phyloP scores from a whole-genome alignment of 2,329 filamentous ascomycete species.

The Zasmidium cellare region DNA sequence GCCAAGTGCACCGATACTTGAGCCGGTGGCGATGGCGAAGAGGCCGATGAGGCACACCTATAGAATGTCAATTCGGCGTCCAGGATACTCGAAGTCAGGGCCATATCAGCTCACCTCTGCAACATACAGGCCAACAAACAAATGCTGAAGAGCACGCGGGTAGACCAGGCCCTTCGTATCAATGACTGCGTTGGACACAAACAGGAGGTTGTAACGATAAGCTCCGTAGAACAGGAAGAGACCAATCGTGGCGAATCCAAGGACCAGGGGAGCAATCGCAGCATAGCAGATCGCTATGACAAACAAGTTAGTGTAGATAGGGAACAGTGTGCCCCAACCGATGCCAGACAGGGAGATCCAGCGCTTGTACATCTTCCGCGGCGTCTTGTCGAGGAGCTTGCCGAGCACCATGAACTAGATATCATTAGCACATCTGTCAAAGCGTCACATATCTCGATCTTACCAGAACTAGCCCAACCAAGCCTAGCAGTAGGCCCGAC shows the following conservation, averaged over 20 bases:
- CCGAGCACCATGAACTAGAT: constrained; percentile 66
- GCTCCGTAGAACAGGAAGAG: constrained; percentile 81
- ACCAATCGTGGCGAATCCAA: constrained; percentile 78
- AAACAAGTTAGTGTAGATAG: constrained; percentile 76
- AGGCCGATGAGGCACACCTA: constrained; percentile 74
- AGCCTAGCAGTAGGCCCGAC: constrained; percentile 71
- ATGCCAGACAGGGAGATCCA: constrained; percentile 74
- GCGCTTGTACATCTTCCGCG: constrained; percentile 74
- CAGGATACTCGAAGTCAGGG: too few species aligned
- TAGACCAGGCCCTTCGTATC: constrained; percentile 89
- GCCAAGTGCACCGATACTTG: constrained; percentile 52
- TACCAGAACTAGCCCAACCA: constrained; percentile 66
- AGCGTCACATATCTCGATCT: not conserved
- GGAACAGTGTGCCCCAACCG: constrained; percentile 81
- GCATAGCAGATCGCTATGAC: constrained; percentile 78
- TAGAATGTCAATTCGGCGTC: not conserved
- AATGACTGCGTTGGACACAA: constrained; percentile 76
- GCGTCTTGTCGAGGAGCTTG: constrained; percentile 72
- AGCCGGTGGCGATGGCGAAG: constrained; percentile 66
- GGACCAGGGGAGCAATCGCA: constrained; percentile 79
- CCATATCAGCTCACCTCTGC: constrained; percentile 62
- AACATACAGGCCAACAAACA: constrained; percentile 81
- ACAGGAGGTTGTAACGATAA: constrained; percentile 88
- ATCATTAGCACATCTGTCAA: not conserved
- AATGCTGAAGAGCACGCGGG: constrained; percentile 81